Evolutionary conservation across 2,329 filamentous ascomycete species (phyloP), one percentile per base, ranked within the genome.

Genomic region (Thielaviopsis euricoi): DNA sequence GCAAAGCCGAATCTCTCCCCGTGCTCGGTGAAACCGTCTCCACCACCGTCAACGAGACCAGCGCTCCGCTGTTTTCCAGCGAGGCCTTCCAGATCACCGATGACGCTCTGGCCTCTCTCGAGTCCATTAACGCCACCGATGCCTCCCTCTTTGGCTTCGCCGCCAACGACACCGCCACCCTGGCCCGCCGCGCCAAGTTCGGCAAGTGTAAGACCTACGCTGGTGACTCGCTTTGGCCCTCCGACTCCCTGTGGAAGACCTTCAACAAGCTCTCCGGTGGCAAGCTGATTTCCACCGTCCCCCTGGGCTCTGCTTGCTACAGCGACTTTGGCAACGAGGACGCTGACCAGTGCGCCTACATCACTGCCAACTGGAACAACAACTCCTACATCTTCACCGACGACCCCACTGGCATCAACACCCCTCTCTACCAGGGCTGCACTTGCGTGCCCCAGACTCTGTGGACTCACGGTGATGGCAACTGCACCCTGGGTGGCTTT

Each of bases 401-500:
- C 5, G n/a, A 57, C 51, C 58, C 58, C 29, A 57, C 55, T 23
- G 64, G 68, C 22, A 62, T 62, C 17, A 65, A 63, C 25, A 66
- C 64, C 23, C 64, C 66, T 21, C 56, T 62, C 26, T 62, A 58
- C 48, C 56, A 61, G 40, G 58, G 58, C 46, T 58, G 57, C 48
- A 49, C 58, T 23, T 56, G 60, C 22, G 55, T 51, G 9, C 59
- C 60, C 21, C 26, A 53, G 22, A 57, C 50, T 9, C 23, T 55
- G 50, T 62, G 61, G 61, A 55, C 55, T 3, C 64, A 69, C 63
- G 68, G 68, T 22, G 58, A 61, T 26, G 62, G 59, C 57, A 64
- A 59, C 1, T 75, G 73, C 61, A 70, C 66, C 0, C 58, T 72
- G 0, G 74, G 74, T 5, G 73, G 69, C 6, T 72, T 71, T 61